Evolutionary conservation across 177 flowering plant species (phyloP).

Genomic region (Vitis hybrid): DNA sequence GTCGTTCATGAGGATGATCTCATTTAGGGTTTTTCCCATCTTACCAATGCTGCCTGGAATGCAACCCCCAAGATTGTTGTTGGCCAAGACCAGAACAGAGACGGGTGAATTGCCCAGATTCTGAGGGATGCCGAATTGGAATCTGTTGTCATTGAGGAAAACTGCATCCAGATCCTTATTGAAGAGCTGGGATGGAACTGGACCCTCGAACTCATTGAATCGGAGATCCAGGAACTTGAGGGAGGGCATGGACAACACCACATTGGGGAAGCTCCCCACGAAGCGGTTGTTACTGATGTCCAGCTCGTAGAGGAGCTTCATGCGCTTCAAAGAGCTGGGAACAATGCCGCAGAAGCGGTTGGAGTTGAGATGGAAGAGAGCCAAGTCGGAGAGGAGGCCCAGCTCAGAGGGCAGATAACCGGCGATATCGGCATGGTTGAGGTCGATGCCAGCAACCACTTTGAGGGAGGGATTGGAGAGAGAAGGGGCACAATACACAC

Average conservation of each 20-base stretch:
- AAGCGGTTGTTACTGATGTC: conserved; percentile 82
- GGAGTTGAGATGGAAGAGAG: conserved; percentile 75
- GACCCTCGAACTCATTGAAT: conserved; percentile 77
- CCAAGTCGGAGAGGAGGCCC: conserved; percentile 62
- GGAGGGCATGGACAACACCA: conserved; percentile 42
- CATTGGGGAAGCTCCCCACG: conserved; percentile 61
- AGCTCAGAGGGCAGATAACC: conserved; percentile 68
- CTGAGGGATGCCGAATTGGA: conserved; percentile 51
- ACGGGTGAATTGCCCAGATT: conserved; percentile 72
- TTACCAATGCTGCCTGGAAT: conserved; percentile 63
- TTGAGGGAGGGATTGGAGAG: conserved; percentile 19
- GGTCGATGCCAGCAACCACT: conserved; percentile 77
- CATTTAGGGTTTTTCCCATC: conserved; percentile 59
- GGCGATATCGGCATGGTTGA: conserved; percentile 81
- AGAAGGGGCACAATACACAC: conserved; percentile 60
- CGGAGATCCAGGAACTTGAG: conserved; percentile 71
- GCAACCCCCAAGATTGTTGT: conserved; percentile 69
- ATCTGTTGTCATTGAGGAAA: conserved; percentile 63
- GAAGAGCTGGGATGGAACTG: conserved; percentile 52
- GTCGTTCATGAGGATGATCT: conserved; percentile 60
- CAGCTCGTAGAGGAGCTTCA: conserved; percentile 63
- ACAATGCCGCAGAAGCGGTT: conserved; percentile 75
- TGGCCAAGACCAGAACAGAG: conserved; percentile 58
- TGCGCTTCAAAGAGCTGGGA: conserved; percentile 38
- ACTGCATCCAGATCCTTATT: conserved; percentile 59